These are phyloP conservation scores for Pogostemon cablin DNA, from an alignment of 257 asterid genomes.

Conservation along the genomic window DNA sequence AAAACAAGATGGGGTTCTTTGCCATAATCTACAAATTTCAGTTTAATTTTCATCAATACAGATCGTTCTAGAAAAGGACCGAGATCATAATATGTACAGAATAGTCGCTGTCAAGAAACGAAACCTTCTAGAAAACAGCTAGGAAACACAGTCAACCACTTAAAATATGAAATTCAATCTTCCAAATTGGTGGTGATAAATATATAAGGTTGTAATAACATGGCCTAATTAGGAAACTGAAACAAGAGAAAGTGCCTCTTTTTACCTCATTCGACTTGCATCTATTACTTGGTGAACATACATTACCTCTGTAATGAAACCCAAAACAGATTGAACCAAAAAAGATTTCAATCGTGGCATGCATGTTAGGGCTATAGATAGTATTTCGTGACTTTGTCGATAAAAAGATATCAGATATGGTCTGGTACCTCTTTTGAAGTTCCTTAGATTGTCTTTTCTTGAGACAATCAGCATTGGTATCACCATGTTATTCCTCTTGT, in stretches of 20 bases:
- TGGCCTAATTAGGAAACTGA: slow-evolving; percentile 2
- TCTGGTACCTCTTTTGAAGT: slow-evolving; percentile 28
- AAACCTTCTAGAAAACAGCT: neutral
- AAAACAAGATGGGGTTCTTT: no score
- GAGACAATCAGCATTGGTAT: slow-evolving; percentile 22
- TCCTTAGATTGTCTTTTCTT: slow-evolving; percentile 20
- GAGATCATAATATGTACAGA: slow-evolving; percentile 9
- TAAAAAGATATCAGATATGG: neutral
- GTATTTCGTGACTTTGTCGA: no score
- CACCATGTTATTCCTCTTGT: slow-evolving; percentile 37
- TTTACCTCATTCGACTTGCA: no score
- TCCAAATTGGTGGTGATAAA: neutral
- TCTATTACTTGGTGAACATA: no score
- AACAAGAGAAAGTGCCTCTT: neutral
- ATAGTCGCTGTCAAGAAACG: slow-evolving; percentile 16
- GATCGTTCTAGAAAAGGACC: no score
- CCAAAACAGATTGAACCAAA: no score
- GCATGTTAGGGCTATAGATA: no score
- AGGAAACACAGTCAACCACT: neutral
- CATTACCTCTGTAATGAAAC: no score
- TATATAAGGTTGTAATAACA: slow-evolving; percentile 9
- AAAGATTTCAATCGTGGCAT: no score
- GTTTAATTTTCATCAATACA: no score
- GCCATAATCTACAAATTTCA: no score
- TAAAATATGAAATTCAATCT: neutral